Evolutionary conservation across 106 monocot genomes (phyloP), one percentile per base, ranked within the genome.

Genomic region (Acanthochlamys bracteata): DNA sequence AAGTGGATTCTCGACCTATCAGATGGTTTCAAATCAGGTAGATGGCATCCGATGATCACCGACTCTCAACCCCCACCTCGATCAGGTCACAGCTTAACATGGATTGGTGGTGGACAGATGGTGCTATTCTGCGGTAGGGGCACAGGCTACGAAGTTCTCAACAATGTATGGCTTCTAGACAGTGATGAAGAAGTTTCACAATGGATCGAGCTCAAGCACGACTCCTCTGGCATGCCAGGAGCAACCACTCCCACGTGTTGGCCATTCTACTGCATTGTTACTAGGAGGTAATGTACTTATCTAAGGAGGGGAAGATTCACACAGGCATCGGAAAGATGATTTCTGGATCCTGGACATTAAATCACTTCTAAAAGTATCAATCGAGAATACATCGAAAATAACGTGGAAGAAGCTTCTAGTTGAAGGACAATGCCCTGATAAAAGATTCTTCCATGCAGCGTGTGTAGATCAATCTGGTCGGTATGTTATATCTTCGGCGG

Each of bases 281-380:
- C n/a, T 90, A 1, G 90, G 95, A 39, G 80, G 83, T 13, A 80
- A 75, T 39, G 64, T 96, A 25, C 82, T 96, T 19, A 83, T 96
- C 4, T 88, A 83, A 15, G 95, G 95, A 20, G 95, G 95, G 7
- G 95, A 96, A 67, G 95, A 90, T 71, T 80, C 95, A 15, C 71
- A 78, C 13, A 87, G 95, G 65, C 87, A 71, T 20, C 65, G 90
- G 39, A 90, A 84, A 67, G 77, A 85, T 63, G 95, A 96, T 39
- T 84, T 88, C 24, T 96, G 95, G 95, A 10, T 85, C 13, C 59
- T 96, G 41, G 85, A 96, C 24, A 57, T 86, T 0, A 57, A 57
- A 22, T 41, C 60, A 11, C 11, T 86, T 17, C 41, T 41, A 25
- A 73, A 49, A 25, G 33, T 59, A 20, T 57, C 69, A n/a, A 39